Evolutionary conservation across 441 rosid genomes (phyloP).

Genomic region (Gossypium davidsonii): DNA sequence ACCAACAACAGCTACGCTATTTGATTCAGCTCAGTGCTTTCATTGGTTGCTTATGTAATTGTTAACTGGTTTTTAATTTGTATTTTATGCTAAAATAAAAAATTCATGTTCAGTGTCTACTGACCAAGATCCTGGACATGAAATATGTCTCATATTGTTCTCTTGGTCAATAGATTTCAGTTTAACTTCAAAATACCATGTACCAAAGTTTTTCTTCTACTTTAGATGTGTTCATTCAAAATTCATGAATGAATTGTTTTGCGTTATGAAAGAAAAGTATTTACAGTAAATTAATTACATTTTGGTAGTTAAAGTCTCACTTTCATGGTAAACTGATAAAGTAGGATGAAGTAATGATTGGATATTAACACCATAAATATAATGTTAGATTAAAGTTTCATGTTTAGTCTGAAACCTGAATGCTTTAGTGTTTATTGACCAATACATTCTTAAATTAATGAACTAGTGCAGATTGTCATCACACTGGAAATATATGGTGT

Average conservation of each 20-base stretch:
- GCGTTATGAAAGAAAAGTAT: background rate
- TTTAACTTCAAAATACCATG: background rate
- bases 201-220: background rate
- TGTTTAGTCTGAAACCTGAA: conserved; percentile 3
- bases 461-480: conserved; percentile 74
- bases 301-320: background rate
- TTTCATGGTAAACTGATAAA: background rate
- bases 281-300: background rate
- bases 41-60: background rate
- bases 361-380: background rate
- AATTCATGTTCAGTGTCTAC: background rate
- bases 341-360: background rate
- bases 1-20: background rate
- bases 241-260: background rate
- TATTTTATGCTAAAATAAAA: background rate
- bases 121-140: background rate
- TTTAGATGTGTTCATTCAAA: background rate
- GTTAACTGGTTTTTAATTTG: background rate
- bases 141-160: background rate
- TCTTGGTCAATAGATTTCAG: background rate
- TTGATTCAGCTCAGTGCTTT: background rate
- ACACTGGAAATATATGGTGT: conserved; percentile 97
- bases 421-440: conserved; percentile 6
- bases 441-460: conserved; percentile 5
- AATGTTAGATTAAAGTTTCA: conserved; percentile 8